Conservation (phyloP, 2,329 filamentous ascomycete species). For the Cladosporium cucumerinum region DNA sequence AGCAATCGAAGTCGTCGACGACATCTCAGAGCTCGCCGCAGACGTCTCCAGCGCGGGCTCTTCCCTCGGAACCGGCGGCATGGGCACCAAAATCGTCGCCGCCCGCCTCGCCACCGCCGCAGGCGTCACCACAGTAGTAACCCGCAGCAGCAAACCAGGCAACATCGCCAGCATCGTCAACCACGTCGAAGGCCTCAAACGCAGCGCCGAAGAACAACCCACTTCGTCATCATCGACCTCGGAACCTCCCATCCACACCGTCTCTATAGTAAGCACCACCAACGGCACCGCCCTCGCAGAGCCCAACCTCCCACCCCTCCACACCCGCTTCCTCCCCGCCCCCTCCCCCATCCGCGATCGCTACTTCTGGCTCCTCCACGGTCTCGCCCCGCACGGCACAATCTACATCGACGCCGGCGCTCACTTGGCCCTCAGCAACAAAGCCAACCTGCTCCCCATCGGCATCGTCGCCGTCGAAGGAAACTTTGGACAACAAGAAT, state of each 20-base stretch:
- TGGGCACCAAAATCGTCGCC: slow-evolving; percentile 96
- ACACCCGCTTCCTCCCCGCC: slow-evolving; percentile 90
- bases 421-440: slow-evolving; percentile 71
- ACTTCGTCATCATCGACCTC: slow-evolving; percentile 17
- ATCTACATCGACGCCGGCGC: slow-evolving; percentile 92
- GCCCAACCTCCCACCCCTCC: slow-evolving; percentile 55
- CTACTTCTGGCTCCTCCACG: slow-evolving; percentile 96
- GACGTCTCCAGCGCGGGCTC: slow-evolving; percentile 92
- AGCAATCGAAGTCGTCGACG: slow-evolving; percentile 87
- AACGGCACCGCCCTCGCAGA: slow-evolving; percentile 16
- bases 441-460: slow-evolving; percentile 83
- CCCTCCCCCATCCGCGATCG: slow-evolving; percentile 82
- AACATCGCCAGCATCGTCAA: slow-evolving; percentile 85
- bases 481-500: slow-evolving; percentile 85
- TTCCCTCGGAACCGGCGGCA: slow-evolving; percentile 85
- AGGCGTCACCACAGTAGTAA: slow-evolving; percentile 94
- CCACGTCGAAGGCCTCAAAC: slow-evolving; percentile 66
- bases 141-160: slow-evolving; percentile 84
- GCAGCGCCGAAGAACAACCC: slow-evolving; percentile 21
- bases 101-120: slow-evolving; percentile 88
- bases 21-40: slow-evolving; percentile 76
- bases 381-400: slow-evolving; percentile 82
- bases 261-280: slow-evolving; percentile 15
- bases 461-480: slow-evolving; percentile 90
- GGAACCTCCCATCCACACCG: background rate